phyloP scores from a whole-genome alignment of 495 filamentous ascomycete genomes.

The Copromyces sp. region DNA sequence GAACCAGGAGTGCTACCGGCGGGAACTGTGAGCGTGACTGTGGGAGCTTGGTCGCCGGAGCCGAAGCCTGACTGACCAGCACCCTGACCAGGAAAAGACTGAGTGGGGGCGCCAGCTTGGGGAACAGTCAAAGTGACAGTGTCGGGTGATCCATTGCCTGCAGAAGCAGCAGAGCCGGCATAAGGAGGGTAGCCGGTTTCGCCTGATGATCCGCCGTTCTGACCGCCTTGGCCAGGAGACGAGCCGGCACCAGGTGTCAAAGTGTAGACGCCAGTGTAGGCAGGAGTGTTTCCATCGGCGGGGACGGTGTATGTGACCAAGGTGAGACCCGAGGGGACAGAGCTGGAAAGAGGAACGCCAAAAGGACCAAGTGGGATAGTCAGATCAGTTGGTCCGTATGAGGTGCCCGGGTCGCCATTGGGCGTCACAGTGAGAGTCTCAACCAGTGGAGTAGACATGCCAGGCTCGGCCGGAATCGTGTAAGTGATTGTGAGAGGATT shows the following conservation, averaged over 20 bases:
- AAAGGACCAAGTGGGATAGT: not conserved
- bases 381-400: not conserved
- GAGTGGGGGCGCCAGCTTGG: not conserved
- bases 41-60: not conserved
- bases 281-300: constrained; percentile 4
- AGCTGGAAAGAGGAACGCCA: not conserved
- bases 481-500: constrained; percentile 7
- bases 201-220: not conserved
- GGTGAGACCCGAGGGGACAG: not conserved
- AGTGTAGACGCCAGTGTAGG: constrained; percentile 11
- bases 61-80: not conserved
- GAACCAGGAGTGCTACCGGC: not conserved
- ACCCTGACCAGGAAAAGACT: not conserved
- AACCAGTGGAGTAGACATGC: not conserved
- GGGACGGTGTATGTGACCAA: constrained; percentile 12
- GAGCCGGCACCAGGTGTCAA: not conserved
- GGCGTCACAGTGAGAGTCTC: constrained; percentile 11
- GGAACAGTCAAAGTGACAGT: not conserved
- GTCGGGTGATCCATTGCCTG: not conserved
- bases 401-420: not conserved
- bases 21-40: not conserved
- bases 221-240: not conserved
- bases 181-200: not conserved
- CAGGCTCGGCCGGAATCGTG: constrained; percentile 9
- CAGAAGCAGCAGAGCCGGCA: not conserved